Evolutionary conservation across 2,329 filamentous ascomycete genomes (phyloP).

Genomic region (Exophiala aquamarina): DNA sequence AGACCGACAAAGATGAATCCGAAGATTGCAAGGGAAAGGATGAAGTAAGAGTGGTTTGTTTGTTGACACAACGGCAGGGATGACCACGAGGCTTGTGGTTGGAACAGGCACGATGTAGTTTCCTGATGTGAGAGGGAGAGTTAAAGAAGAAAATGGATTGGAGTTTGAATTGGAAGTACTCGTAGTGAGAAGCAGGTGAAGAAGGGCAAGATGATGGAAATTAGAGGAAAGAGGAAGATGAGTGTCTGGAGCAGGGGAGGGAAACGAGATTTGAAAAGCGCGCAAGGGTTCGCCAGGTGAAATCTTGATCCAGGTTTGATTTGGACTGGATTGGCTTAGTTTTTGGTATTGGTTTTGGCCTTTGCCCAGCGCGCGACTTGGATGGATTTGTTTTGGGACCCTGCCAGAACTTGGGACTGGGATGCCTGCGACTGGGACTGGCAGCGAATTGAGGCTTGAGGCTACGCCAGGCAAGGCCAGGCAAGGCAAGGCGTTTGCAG

Average conservation of each 20-base stretch:
- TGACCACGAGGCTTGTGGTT: constrained; percentile 11
- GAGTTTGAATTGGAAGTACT: constrained; percentile 16
- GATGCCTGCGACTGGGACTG: too few species aligned
- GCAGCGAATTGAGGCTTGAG: too few species aligned
- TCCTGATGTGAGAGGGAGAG: constrained; percentile 17
- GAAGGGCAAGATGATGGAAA: constrained; percentile 31
- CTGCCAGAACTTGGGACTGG: too few species aligned
- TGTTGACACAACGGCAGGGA: constrained; percentile 27
- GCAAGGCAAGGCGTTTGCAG: too few species aligned
- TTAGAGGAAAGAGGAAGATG: constrained; percentile 12
- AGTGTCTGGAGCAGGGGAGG: neutral
- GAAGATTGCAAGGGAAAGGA: constrained; percentile 24
- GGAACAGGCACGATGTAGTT: constrained; percentile 15
- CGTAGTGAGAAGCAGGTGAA: constrained; percentile 18
- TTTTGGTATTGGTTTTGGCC: too few species aligned
- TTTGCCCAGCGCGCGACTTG: too few species aligned
- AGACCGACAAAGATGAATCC: constrained; percentile 27
- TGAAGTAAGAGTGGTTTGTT: constrained; percentile 31
- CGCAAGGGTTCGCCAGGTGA: constrained; percentile 1
- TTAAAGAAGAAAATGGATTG: constrained; percentile 17
- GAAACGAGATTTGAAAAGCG: constrained; percentile 3
- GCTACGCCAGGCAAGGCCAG: too few species aligned
- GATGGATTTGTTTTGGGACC: too few species aligned
- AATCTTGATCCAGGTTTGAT: neutral
- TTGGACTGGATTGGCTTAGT: too few species aligned